Evolutionary conservation across 75 land plant genomes (phyloP).

Genomic region (Cunninghamia lanceolata): DNA sequence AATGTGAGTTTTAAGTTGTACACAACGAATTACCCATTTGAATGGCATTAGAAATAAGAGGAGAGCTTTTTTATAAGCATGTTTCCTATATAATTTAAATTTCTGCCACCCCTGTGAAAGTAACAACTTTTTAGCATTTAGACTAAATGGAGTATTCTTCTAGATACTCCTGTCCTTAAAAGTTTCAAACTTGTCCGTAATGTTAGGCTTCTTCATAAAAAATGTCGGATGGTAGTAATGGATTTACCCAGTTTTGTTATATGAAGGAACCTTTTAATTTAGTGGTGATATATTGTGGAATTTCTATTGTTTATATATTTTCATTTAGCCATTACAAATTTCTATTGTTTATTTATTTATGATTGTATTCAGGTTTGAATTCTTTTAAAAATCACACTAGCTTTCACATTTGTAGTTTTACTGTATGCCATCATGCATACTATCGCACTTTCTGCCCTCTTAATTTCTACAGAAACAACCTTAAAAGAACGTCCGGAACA

Average conservation of each 20-base stretch:
- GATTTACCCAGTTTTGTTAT: background rate
- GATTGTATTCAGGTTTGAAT: background rate
- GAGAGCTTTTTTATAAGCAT: background rate
- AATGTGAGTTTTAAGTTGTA: too few relatives aligned
- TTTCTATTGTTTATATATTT: background rate
- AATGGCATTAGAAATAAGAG: too few relatives aligned
- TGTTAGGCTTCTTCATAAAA: background rate
- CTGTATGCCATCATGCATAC: background rate
- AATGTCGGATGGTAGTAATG: background rate
- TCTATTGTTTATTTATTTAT: background rate
- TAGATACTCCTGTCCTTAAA: background rate
- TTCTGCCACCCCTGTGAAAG: background rate
- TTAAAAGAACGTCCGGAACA: background rate
- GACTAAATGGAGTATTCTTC: background rate
- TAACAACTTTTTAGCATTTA: background rate
- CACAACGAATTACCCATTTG: too few relatives aligned
- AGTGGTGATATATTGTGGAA: background rate
- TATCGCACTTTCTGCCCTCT: background rate
- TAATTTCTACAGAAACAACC: background rate
- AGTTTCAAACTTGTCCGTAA: background rate
- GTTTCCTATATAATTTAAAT: background rate
- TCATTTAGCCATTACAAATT: background rate
- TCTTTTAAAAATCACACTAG: too few relatives aligned
- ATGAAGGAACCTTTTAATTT: background rate
- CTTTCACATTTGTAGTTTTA: too few relatives aligned